Evolutionary conservation across 2,329 filamentous ascomycete genomes (phyloP), one percentile per base, ranked within the genome.

Genomic region (Teratosphaeriaceae sp.): DNA sequence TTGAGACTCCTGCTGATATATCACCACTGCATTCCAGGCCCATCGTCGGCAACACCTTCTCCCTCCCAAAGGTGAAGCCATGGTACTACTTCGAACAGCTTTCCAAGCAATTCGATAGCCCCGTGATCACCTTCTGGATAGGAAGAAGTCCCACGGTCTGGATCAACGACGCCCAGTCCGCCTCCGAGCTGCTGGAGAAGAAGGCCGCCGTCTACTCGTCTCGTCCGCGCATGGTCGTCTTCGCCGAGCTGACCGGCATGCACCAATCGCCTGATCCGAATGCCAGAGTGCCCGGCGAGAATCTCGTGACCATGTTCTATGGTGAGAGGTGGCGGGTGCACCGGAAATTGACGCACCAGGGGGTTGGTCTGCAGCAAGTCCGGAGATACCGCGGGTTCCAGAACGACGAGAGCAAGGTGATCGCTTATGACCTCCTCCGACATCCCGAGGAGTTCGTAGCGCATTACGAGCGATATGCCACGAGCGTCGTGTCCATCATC

Each of bases 341-440:
- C 54, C 69, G 73, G 34, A 75, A 73, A 54, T 57, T 76, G 41
- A 76, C 74, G 42, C 73, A 76, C 48, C 60, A 70, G 21, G 72
- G 69, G 20, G 72, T 76, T 13, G 72, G 73, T 35, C 49, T 76
- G 42, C 76, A 80, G 64, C 70, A 75, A 13, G 74, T 79, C 6
- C 66, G 72, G 2, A 69, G 68, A 41, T 76, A 76, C 49, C 68
- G 72, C 1, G 54, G 60, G 3, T 72, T 79, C 45, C 76, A 80
- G 54, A 75, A 79, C 52, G 70, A 76, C 49, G 76, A 80, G 61
- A 78, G 74, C 55, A 70, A 69, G 33, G 58, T 76, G 2, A 69
- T 78, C n/a, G 75, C 75, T 1, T 65, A 65, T n/a, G 68, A 74
- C 46, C 53, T 76, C 6, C 58, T 76, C 3, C 56, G 50, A 1